Base-by-base conservation (phyloP, 805 yeast genomes). In the Yarrowia sp. region DNA sequence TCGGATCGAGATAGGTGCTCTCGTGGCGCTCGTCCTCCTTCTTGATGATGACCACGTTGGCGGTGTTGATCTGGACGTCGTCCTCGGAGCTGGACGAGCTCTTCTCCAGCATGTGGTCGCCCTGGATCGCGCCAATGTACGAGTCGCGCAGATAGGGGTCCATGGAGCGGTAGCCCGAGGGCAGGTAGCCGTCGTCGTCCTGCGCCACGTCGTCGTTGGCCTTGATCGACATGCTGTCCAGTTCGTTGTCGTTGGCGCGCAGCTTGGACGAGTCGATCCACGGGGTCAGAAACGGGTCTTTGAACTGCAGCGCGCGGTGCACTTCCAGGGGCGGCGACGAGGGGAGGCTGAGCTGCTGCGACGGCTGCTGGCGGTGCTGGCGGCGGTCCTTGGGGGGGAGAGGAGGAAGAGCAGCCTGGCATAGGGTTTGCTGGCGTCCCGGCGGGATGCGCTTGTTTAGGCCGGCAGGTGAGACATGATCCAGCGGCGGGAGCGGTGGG, bases 141-240 rank as follows among this genome's bases (percentile, higher is more conserved):
- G 55, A 47, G 29, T 47, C 55, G 7, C 55, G 38, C 19, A 47
- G 38, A 31, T 47, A 47, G 24, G 55, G 55, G 38, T 47, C 55
- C 55, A 47, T 47, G 27, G 55, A 47, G 9, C 55, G 38, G 55
- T 47, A 47, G 38, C 55, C 55, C 21, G 36, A 31, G n/a, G 55
- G 55, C 19, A 47, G 55, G 29, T 47, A 19, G 21, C n/a, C 38
- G 21, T 31, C 55, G 35, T 21, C 18, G 19, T 31, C 38, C 21
- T 31, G 55, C 21, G 29, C 55, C n/a, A 47, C 38, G 12, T 47
- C 55, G 55, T 47, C 55, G 55, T 47, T 47, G 55, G 55, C 55
- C 55, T 32, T 47, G 38, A 47, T 31, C 27, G 55, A 47, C 55
- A 47, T 31, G 19, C 19, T 19, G 55, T 47, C 55, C 29, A 47